Percentiles rank a stretch among this genome's conserved stretches.
Conservation (phyloP, 2,329 filamentous ascomycete species). For the Fusarium buxicola region DNA sequence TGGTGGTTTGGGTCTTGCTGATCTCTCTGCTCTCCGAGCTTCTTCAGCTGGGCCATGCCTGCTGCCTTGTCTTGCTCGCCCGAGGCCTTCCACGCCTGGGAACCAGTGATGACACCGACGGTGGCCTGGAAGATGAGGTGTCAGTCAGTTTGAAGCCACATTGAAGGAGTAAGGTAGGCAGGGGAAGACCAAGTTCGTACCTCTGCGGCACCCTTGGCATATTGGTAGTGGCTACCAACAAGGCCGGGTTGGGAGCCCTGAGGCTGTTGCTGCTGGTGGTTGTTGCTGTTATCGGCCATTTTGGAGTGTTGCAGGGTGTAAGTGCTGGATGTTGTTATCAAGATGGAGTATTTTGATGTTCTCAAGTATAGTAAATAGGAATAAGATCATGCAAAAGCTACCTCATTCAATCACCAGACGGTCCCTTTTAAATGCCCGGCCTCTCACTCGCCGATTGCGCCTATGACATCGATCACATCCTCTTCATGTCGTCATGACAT, state of each 20-base stretch:
- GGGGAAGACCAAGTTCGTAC: slow-evolving; percentile 53
- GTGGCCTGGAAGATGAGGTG: slow-evolving; percentile 56
- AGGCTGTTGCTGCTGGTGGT: slow-evolving; percentile 40
- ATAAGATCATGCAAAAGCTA: background rate
- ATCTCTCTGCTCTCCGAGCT: slow-evolving; percentile 65
- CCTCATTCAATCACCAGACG: background rate
- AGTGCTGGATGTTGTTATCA: background rate
- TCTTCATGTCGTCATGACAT: slow-evolving; percentile 44
- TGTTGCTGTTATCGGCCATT: slow-evolving; percentile 48
- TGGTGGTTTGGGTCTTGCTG: slow-evolving; percentile 60
- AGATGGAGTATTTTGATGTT: too few species aligned
- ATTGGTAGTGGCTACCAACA: slow-evolving; percentile 72
- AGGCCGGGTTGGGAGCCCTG: slow-evolving; percentile 65
- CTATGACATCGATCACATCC: slow-evolving; percentile 46
- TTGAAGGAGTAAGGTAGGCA: rapidly evolving
- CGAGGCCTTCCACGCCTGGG: slow-evolving; percentile 71
- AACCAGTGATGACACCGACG: slow-evolving; percentile 71
- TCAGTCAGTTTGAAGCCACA: slow-evolving; percentile 2
- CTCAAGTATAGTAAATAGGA: background rate
- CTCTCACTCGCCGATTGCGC: slow-evolving; percentile 22
- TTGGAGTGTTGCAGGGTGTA: slow-evolving; percentile 19
- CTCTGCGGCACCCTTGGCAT: slow-evolving; percentile 75
- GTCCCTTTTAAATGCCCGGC: slow-evolving; percentile 33
- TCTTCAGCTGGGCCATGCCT: slow-evolving; percentile 72
- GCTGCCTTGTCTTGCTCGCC: slow-evolving; percentile 73